These are phyloP conservation scores for Pyrrhoderma noxium DNA, from an alignment of 1,284 basidiomycete genomes.

Conservation along the genomic window DNA sequence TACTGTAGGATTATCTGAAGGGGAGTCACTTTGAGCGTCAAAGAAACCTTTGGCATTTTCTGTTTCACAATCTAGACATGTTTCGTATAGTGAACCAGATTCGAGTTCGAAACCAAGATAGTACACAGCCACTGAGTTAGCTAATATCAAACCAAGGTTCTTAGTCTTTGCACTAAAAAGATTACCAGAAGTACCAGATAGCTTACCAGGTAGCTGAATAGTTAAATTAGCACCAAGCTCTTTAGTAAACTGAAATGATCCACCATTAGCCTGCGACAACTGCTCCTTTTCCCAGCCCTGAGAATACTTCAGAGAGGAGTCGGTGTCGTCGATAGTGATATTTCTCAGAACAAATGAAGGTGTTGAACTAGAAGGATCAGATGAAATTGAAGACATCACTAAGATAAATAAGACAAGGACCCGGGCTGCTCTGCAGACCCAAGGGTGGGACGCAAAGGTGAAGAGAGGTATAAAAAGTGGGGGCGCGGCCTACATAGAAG, in stretches of 20 bases:
- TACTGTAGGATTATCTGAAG: conserved; percentile 7
- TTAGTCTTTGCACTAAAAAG: background rate
- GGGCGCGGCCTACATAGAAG: conserved; percentile 8
- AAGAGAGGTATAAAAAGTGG: background rate
- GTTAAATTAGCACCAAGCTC: conserved; percentile 7
- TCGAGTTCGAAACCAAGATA: conserved; percentile 14
- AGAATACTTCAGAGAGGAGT: conserved; percentile 17
- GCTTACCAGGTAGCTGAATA: conserved; percentile 12
- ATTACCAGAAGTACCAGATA: background rate
- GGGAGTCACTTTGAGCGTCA: conserved; percentile 7
- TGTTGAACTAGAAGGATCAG: background rate
- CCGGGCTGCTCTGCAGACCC: conserved; percentile 17
- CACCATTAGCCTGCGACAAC: conserved; percentile 12
- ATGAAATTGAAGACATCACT: conserved; percentile 11
- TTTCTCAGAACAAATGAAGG: conserved; percentile 15
- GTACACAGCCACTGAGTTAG: conserved; percentile 15
- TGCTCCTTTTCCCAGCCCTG: conserved; percentile 16
- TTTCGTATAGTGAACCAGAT: conserved; percentile 14
- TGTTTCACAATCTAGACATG: conserved; percentile 13
- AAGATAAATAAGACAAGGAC: conserved; percentile 13
- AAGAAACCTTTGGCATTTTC: background rate
- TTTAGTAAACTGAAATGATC: conserved; percentile 6
- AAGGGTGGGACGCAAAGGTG: conserved; percentile 12
- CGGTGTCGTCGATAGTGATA: conserved; percentile 17
- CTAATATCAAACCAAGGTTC: background rate